Conservation (phyloP, 371 early-diverging fungal genomes). For the Choanephora cucurbitarum region DNA sequence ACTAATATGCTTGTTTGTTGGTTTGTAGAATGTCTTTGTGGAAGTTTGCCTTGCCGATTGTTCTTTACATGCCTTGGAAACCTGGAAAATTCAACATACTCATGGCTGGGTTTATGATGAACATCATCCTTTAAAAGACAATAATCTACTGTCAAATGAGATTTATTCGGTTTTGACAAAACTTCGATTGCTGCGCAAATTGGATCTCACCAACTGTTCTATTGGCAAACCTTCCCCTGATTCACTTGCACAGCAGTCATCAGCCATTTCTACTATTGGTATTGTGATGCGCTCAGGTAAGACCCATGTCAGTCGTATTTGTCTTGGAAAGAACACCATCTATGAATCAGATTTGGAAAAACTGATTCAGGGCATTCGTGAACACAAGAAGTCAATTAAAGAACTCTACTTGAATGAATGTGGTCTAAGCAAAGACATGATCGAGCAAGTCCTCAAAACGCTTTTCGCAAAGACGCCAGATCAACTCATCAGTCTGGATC, state of each 20-base stretch:
- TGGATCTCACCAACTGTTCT: slow-evolving; percentile 38
- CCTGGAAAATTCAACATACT: slow-evolving; percentile 25
- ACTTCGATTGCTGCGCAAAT: slow-evolving; percentile 22
- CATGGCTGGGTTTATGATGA: slow-evolving; percentile 35
- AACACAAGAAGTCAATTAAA: slow-evolving; percentile 26
- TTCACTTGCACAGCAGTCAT: neutral
- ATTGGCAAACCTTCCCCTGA: slow-evolving; percentile 23
- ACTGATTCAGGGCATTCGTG: slow-evolving; percentile 30
- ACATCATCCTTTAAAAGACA: slow-evolving; percentile 2
- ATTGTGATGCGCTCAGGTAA: slow-evolving; percentile 22
- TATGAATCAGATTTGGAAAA: slow-evolving; percentile 26
- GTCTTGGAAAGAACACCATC: slow-evolving; percentile 34
- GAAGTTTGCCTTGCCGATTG: slow-evolving; percentile 28
- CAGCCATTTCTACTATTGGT: slow-evolving; percentile 26
- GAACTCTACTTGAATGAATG: slow-evolving; percentile 37
- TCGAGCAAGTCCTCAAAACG: slow-evolving; percentile 30
- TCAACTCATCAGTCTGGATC: slow-evolving; percentile 18
- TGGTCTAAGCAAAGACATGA: slow-evolving; percentile 23
- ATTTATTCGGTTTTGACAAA: slow-evolving; percentile 24
- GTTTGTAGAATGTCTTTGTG: slow-evolving; percentile 33
- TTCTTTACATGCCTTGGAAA: slow-evolving; percentile 30
- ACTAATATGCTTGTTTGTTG: neutral
- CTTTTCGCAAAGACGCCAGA: slow-evolving; percentile 19
- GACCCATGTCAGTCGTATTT: slow-evolving; percentile 26
- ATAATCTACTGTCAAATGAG: slow-evolving; percentile 35